Percentiles rank a stretch among this genome's conserved stretches.
These are phyloP conservation scores for Amylocystis lapponica DNA, from an alignment of 768 basidiomycete genomes.

Conservation along the genomic window DNA sequence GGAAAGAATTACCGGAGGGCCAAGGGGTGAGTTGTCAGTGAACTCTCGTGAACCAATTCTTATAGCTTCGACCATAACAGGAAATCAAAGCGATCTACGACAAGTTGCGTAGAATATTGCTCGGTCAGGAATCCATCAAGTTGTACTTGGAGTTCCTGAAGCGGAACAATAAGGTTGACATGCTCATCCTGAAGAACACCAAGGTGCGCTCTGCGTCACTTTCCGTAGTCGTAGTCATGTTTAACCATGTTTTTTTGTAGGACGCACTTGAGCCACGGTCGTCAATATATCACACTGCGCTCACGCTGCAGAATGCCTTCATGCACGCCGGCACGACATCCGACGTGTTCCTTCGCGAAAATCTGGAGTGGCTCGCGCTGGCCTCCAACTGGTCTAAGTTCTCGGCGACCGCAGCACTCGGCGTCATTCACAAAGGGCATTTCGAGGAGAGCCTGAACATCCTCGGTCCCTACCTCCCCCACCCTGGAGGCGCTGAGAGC, in stretches of 20 bases:
- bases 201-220: constrained; percentile 56
- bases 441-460: constrained; percentile 90
- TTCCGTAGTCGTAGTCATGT: constrained; percentile 2
- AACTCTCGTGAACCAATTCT: no score
- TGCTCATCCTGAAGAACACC: constrained; percentile 86
- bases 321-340: constrained; percentile 98
- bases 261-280: constrained; percentile 90
- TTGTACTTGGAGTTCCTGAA: constrained; percentile 94
- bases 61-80: constrained; percentile 36
- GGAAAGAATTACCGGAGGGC: constrained; percentile 62
- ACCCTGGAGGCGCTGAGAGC: constrained; percentile 63
- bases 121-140: constrained; percentile 88
- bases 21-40: constrained; percentile 43
- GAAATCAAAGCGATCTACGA: constrained; percentile 59
- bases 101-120: constrained; percentile 76
- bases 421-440: constrained; percentile 97
- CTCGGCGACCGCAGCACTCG: constrained; percentile 92
- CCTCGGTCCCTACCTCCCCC: constrained; percentile 90
- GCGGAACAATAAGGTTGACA: constrained; percentile 89
- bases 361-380: constrained; percentile 92
- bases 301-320: constrained; percentile 95
- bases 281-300: constrained; percentile 95
- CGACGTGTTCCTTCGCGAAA: constrained; percentile 89
- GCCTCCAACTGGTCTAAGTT: constrained; percentile 99
- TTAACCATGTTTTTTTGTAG: constrained; percentile 31